Base-by-base conservation (phyloP, 768 basidiomycete species). In the Kwoniella sp. region DNA sequence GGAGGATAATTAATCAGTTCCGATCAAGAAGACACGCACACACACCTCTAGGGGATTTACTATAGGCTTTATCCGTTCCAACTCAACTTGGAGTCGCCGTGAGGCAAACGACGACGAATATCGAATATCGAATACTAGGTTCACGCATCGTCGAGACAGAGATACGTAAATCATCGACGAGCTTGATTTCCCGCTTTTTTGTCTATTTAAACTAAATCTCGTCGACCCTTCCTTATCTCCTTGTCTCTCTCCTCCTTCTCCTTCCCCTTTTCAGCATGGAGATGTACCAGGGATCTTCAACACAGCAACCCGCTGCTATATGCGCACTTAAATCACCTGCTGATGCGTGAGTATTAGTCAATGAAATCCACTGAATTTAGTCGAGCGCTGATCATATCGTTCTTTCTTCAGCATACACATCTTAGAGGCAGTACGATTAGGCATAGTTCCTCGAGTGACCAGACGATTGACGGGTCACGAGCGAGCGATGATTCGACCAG, bases 301-400 rank as follows among this genome's bases (percentile, higher is more conserved):
- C 70, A 5, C 77, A 79, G 51, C 77, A 75, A 40, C 76, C 77
- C 5, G 74, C 77, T 29, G 76, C 77, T n/a, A 69, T 72, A 9
- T 71, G 72, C 51, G 67, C 72, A 12, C 67, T 79, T 33, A 72
- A 72, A 46, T 69, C 73, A 5, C 74, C 77, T 19, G 69, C 65
- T 0, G 77, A 79, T 63, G 75, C 77, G 77, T 78, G 33, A 68
- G 77, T 74, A n/a, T 13, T 30, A 25, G 8, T 33, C n/a, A 17
- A 48, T 37, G n/a, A n/a, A n/a, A n/a, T n/a, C n/a, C n/a, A n/a
- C n/a, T n/a, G n/a, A n/a, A 19, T 13, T 19, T 52, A 4, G 52
- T 30, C 6, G 37, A 24, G 47, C n/a, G 33, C 55, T 47, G 40
- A 29, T 12, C 21, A 46, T 33, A 5, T 17, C n/a, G 25, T 7